phyloP scores from a whole-genome alignment of 345 rosid species.

The Arabidopsis suecica region DNA sequence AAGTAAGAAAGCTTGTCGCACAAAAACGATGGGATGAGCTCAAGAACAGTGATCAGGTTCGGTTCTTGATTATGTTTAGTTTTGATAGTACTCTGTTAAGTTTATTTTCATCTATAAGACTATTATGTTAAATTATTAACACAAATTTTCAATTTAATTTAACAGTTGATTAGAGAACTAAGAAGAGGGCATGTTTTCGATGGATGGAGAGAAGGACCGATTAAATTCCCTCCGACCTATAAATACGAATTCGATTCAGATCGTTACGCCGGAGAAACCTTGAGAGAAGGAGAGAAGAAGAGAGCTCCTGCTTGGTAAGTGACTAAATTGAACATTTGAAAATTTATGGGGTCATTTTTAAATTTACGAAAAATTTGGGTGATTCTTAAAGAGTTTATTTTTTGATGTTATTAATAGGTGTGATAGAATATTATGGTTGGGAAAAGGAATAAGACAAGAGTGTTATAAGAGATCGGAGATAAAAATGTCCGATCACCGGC shows the following conservation, averaged over 20 bases:
- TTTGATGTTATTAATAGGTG: conserved; percentile 62
- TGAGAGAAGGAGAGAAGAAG: conserved; percentile 84
- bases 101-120: not conserved
- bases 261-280: conserved; percentile 80
- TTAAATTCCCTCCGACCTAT: conserved; percentile 92
- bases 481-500: conserved; percentile 90
- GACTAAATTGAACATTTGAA: not conserved
- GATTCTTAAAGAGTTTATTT: not conserved
- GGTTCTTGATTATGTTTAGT: conserved; percentile 6
- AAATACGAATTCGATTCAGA: conserved; percentile 89
- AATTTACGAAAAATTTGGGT: not conserved
- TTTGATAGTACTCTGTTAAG: not conserved
- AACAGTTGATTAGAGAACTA: conserved; percentile 80
- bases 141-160: not conserved
- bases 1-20: conserved; percentile 78
- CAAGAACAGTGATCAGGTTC: conserved; percentile 78
- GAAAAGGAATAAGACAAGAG: conserved; percentile 81
- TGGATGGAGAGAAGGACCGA: conserved; percentile 92
- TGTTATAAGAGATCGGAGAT: conserved; percentile 70
- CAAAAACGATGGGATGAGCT: conserved; percentile 82
- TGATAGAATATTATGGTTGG: conserved; percentile 90
- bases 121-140: conserved; percentile 17
- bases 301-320: conserved; percentile 98
- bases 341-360: conserved; percentile 21
- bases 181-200: conserved; percentile 76